Base-by-base conservation (phyloP, 2,329 filamentous ascomycete genomes). In the Leptodontidium sp. region DNA sequence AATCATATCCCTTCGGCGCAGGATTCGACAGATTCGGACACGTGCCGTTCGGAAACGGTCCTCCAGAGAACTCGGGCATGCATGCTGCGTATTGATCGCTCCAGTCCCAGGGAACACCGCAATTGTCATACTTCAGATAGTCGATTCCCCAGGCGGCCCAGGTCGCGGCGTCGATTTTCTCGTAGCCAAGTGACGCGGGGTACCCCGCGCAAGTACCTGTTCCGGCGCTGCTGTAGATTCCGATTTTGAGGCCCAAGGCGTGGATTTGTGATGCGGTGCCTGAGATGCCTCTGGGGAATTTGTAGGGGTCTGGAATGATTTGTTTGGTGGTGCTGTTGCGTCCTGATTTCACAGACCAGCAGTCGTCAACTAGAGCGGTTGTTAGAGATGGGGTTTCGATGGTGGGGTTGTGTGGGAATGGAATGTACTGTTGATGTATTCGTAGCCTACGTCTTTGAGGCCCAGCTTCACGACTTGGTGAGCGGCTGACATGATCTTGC, bases 101-200 rank as follows among this genome's bases (percentile, higher is more conserved):
- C 80, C 81, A 82, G 32, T 80, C 77, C 4, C 73, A 58, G 1
- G 81, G 81, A 3, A 82, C 74, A 61, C 81, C 77, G 77, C 86
- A 89, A 75, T 88, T 88, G 74, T 88, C 87, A 72, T 87, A 87
- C 77, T 88, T 88, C 15, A 87, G 77, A 67, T 87, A 89, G 74
- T 88, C 87, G 66, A 90, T 82, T 2, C 84, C 86, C 87, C 87
- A 90, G 21, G 82, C 80, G 1, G 85, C 84, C 74, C 86, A 90
- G 0, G 85, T 84, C 52, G 83, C 77, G 1, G 88, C 88, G 76
- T 91, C 89, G 17, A 86, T 77, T 1, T 81, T 77, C 72, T 91
- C 88, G 71, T 85, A 83, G 1, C 85, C 87, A 11, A 88, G 74
- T 64, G 84, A 86, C 0, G 84, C 88, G 14, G 86, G 69, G 57